Evolutionary conservation across 306 rosid genomes (phyloP).

Genomic region (Citrullus colocynthis): DNA sequence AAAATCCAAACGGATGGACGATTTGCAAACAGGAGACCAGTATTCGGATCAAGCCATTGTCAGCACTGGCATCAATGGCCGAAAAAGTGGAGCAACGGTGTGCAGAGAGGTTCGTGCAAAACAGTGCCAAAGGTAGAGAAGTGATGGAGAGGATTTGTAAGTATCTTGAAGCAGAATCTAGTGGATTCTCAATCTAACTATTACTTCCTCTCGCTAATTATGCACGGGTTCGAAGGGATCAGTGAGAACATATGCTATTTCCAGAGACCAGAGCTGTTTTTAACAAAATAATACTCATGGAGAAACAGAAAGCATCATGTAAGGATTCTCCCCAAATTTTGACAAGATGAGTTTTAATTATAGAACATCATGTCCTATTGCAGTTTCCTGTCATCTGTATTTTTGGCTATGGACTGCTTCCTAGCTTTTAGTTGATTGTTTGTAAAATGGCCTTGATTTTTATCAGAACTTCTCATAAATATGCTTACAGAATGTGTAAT

Average conservation of each 20-base stretch:
- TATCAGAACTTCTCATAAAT: background rate
- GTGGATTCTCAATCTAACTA: slow-evolving; percentile 32
- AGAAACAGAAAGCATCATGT: background rate
- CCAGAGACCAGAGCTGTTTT: slow-evolving; percentile 12
- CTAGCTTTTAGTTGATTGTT: background rate
- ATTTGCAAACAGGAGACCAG: slow-evolving; percentile 69
- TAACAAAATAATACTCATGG: background rate
- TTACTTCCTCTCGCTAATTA: background rate
- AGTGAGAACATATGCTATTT: slow-evolving; percentile 4
- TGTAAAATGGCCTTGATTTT: background rate
- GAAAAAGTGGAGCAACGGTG: slow-evolving; percentile 83
- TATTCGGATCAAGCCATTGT: slow-evolving; percentile 65
- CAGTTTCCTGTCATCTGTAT: background rate
- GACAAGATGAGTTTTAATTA: background rate
- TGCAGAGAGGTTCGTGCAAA: slow-evolving; percentile 73
- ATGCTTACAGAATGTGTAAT: background rate
- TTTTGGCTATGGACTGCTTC: background rate
- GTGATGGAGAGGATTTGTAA: slow-evolving; percentile 92
- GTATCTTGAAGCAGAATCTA: slow-evolving; percentile 78
- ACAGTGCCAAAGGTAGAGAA: slow-evolving; percentile 78
- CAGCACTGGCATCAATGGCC: slow-evolving; percentile 75
- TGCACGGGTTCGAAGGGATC: background rate
- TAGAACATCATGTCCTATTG: background rate
- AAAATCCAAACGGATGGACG: slow-evolving; percentile 39
- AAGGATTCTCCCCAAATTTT: background rate